Base-by-base conservation (phyloP, 495 filamentous ascomycete genomes). In the Daldinia vernicosa region DNA sequence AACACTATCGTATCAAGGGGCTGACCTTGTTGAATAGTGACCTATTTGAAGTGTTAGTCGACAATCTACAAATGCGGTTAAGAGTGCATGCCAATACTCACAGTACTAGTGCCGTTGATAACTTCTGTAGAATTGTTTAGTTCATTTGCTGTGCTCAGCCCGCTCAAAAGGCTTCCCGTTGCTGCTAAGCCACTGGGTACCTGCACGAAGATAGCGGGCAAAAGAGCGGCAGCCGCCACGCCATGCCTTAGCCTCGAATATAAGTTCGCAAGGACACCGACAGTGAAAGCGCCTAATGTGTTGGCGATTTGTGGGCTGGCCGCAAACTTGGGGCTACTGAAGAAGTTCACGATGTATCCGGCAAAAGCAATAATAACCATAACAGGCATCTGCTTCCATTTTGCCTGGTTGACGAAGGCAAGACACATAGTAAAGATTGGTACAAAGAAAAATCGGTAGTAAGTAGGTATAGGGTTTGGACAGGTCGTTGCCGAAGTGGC, bases 201-300 rank as follows among this genome's bases (percentile, higher is more conserved):
- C 59, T 95, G 92, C 5, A 99, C 95, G 72, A 97, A 97, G 67
- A 99, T 97, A 4, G 92, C 95, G 1, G 95, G 95, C 0, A 98
- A 80, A 81, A 99, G 91, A 6, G 92, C 91, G 0, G 93, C 92
- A 1, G 94, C 94, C 0, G 95, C 94, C 14, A 97, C 84, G 1
- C 93, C 93, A 75, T 95, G 90, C 60, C 90, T 85, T n/a, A 94
- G 72, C 12, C 95, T 87, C 7, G 92, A 92, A 81, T 98, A 97
- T 7, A 96, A 75, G 77, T 98, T 98, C 11, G 92, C 95, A 45
- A 94, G 80, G 4, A 97, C 85, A 24, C 95, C 95, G 59, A 98
- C 91, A 24, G 90, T 89, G 63, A 98, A 89, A 0, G 95, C 94
- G 33, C 93, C 94, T 15, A 98, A 82, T 1, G 93, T 93, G 76